Base-by-base conservation (phyloP, 139 green algal genomes). In the Dunaliella sp. region DNA sequence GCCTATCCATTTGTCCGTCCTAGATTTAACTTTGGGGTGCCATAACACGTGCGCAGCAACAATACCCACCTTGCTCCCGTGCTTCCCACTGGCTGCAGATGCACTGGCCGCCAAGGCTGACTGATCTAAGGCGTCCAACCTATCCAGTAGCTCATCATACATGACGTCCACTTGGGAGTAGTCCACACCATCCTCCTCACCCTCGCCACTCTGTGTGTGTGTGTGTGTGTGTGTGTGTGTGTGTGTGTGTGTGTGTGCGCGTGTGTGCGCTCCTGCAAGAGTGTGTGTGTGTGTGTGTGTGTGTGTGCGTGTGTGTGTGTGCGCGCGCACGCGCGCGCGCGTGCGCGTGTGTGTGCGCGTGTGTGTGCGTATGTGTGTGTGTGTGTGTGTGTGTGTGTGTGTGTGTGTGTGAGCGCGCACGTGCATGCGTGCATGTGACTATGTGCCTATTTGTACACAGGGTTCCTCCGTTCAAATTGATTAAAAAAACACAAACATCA, bases 71-170 rank as follows among this genome's bases (percentile, higher is more conserved):
- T 37, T 83, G 36, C 78, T 33, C 7, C 32, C 33, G 2, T 37
- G 1, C 76, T 84, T 90, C 22, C 57, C 78, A 38, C n/a, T 3
- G 7, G 48, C 48, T 65, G 48, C 48, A 65, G 48, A 65, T 65
- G 48, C 48, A 16, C 48, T 65, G 48, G 92, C 81, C 0, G 80
- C 79, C 22, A 88, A 82, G 34, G 85, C 89, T 24, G 87, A 82
- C 2, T 91, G 90, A 86, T 95, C 93, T 26, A 95, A 88, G 1
- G 82, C 84, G 0, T 96, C 93, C 80, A 97, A 76, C 78, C 94
- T 88, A 72, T 97, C 92, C 36, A 95, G 32, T 1, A 97, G 77
- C 0, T 91, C 86, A n/a, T 90, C 91, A 89, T 99, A 98, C 85
- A 98, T 93, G 84, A 96, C 89, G 30, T 97, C 93, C 36, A 94